A percentile compares a stretch with the other conserved stretches of the same genome.
These are phyloP conservation scores for Spathaspora boniae DNA, from an alignment of 805 yeast species.

Conservation along the genomic window DNA sequence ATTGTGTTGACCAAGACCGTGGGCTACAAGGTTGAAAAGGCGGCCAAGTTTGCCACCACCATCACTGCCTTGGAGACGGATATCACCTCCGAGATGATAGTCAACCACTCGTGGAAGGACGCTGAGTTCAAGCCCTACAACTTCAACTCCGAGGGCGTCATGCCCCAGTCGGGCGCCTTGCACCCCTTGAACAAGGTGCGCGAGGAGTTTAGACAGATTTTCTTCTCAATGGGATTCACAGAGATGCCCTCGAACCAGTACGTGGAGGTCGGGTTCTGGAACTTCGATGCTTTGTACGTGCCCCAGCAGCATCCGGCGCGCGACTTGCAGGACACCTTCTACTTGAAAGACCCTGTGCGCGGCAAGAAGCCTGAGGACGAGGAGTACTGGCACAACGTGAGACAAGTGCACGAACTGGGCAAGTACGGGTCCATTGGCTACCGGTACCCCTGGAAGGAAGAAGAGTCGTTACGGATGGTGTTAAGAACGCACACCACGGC, in stretches of 20 bases:
- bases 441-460: constrained; percentile 95
- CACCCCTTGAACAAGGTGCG: constrained; percentile 96
- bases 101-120: constrained; percentile 75
- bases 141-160: constrained; percentile 90
- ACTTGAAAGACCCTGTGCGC: constrained; percentile 84
- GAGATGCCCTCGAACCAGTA: constrained; percentile 99
- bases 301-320: constrained; percentile 99
- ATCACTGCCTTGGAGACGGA: constrained; percentile 87
- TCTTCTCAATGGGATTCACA: constrained; percentile 96
- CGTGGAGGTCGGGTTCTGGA: constrained; percentile 99
- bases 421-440: constrained; percentile 95
- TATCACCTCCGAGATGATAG: constrained; percentile 88
- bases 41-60: constrained; percentile 77
- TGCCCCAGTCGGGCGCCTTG: constrained; percentile 84
- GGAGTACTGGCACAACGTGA: constrained; percentile 72
- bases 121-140: constrained; percentile 91
- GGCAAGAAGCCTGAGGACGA: constrained; percentile 84
- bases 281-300: constrained; percentile 91
- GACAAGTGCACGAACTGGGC: constrained; percentile 84
- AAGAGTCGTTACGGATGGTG: constrained; percentile 86
- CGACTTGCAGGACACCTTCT: constrained; percentile 97
- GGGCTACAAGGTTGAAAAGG: constrained; percentile 75
- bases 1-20: constrained; percentile 65
- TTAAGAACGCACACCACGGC: constrained; percentile 98
- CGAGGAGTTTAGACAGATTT: constrained; percentile 96